phyloP scores from a whole-genome alignment of 768 basidiomycete genomes.

The Tricholoma terreum region DNA sequence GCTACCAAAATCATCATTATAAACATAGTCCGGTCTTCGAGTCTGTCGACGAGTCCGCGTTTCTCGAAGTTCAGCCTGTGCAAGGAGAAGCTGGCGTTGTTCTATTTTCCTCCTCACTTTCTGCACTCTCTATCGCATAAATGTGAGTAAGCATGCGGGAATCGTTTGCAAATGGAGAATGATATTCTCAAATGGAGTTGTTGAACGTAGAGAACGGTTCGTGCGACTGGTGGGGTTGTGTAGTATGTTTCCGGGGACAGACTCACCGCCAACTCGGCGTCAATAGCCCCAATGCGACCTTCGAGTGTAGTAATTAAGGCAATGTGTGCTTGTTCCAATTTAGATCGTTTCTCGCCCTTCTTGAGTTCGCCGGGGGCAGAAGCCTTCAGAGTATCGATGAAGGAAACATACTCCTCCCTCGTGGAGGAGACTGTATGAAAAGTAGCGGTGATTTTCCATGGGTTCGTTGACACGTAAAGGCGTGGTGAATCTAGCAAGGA shows the following conservation, averaged over 20 bases:
- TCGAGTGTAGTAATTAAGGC: conserved; percentile 62
- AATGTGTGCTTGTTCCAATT: conserved; percentile 59
- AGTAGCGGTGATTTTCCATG: conserved; percentile 83
- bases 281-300: conserved; percentile 60
- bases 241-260: conserved; percentile 7
- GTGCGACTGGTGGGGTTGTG: conserved; percentile 5
- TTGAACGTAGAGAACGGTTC: not conserved
- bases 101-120: conserved; percentile 68
- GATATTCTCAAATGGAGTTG: conserved; percentile 2
- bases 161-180: conserved; percentile 4
- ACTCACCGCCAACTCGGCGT: conserved; percentile 71
- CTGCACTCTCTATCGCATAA: conserved; percentile 57
- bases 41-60: conserved; percentile 76
- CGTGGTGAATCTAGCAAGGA: conserved; percentile 72
- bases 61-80: conserved; percentile 75
- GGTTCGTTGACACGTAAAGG: conserved; percentile 81
- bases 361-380: conserved; percentile 43
- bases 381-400: conserved; percentile 60
- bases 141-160: conserved; percentile 5
- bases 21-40: conserved; percentile 78
- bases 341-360: conserved; percentile 47
- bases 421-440: conserved; percentile 72
- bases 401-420: conserved; percentile 65
- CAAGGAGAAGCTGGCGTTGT: conserved; percentile 58
- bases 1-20: conserved; percentile 60